phyloP scores from a whole-genome alignment of 805 yeast genomes.

The Wickerhamomyces bisporus region DNA sequence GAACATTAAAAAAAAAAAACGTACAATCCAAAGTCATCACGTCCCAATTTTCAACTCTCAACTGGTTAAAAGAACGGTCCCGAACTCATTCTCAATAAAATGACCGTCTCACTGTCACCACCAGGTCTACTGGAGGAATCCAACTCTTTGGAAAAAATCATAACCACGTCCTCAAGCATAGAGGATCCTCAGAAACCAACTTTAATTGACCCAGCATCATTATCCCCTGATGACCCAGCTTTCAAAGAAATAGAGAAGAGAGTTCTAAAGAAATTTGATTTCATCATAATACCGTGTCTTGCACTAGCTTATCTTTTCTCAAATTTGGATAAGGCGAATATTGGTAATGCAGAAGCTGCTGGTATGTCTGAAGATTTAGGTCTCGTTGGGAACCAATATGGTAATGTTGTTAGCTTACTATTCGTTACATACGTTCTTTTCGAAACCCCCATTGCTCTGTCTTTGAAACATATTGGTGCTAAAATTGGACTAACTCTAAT shows the following conservation, averaged over 20 bases:
- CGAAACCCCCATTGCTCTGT: constrained; percentile 34
- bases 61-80: too few species aligned
- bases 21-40: too few species aligned
- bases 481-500: constrained; percentile 28
- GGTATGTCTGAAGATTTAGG: constrained; percentile 40
- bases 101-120: too few species aligned
- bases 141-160: too few species aligned
- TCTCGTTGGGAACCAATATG: constrained; percentile 34
- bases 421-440: constrained; percentile 40
- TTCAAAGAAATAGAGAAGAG: constrained; percentile 25
- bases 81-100: too few species aligned
- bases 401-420: constrained; percentile 39
- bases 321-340: constrained; percentile 49
- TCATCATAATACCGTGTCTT: constrained; percentile 37
- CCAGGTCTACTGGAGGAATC: too few species aligned
- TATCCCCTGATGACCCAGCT: constrained; percentile 1
- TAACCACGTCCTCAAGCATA: too few species aligned
- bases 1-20: too few species aligned
- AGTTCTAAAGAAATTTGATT: constrained; percentile 38
- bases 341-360: constrained; percentile 55
- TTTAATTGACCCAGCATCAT: constrained; percentile 6
- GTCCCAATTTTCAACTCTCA: too few species aligned
- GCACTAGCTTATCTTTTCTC: constrained; percentile 40
- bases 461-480: constrained; percentile 33
- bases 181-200: too few species aligned